Evolutionary conservation across 1,139 yeast species (phyloP).

Genomic region (Meyerozyma elateridarum): DNA sequence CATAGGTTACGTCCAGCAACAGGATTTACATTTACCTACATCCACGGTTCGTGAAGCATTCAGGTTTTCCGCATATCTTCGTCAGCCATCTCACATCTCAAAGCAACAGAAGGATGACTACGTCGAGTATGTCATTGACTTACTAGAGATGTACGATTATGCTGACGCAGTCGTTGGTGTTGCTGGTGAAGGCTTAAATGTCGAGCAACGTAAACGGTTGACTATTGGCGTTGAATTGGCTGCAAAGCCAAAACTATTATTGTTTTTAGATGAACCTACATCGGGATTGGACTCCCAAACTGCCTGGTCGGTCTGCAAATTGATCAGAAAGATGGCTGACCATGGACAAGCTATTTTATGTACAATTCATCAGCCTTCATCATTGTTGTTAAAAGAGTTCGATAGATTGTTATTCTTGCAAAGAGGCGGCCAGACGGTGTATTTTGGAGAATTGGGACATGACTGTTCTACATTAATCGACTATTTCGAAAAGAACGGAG

Average conservation of each 20-base stretch:
- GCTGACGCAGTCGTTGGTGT: slow-evolving; percentile 63
- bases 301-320: slow-evolving; percentile 52
- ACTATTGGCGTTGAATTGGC: slow-evolving; percentile 63
- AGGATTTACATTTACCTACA: slow-evolving; percentile 56
- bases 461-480: slow-evolving; percentile 44
- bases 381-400: slow-evolving; percentile 48
- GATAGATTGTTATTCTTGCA: slow-evolving; percentile 45
- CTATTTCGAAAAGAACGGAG: slow-evolving; percentile 57
- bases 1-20: slow-evolving; percentile 65
- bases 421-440: slow-evolving; percentile 60
- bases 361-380: slow-evolving; percentile 58
- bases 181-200: slow-evolving; percentile 56
- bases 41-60: slow-evolving; percentile 59
- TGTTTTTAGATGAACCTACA: slow-evolving; percentile 56
- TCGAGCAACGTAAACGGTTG: slow-evolving; percentile 61
- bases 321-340: slow-evolving; percentile 46
- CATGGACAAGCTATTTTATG: slow-evolving; percentile 56
- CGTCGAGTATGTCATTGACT: slow-evolving; percentile 52
- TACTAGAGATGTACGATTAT: slow-evolving; percentile 55
- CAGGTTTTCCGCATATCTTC: slow-evolving; percentile 54
- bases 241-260: slow-evolving; percentile 48
- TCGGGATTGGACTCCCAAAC: slow-evolving; percentile 59
- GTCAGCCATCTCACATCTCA: slow-evolving; percentile 44
- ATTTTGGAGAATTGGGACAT: slow-evolving; percentile 62
- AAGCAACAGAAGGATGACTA: slow-evolving; percentile 17